A percentile compares a stretch with the other conserved stretches of the same genome.
These are phyloP conservation scores for Vitis hybrid DNA, from an alignment of 177 flowering plant species.

Conservation along the genomic window DNA sequence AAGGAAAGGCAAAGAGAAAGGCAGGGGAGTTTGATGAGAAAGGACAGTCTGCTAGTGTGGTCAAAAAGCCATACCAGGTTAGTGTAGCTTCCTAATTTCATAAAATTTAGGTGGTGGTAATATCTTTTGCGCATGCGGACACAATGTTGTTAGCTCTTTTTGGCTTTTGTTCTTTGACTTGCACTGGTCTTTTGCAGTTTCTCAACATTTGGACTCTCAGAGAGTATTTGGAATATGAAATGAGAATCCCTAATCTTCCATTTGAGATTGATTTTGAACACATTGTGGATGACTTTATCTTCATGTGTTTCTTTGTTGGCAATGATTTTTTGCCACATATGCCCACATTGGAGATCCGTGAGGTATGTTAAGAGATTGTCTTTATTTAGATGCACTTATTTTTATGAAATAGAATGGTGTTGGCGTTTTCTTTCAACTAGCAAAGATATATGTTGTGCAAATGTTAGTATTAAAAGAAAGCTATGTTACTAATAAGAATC, in stretches of 20 bases:
- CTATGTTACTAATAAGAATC: too few relatives aligned
- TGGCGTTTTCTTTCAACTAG: not conserved
- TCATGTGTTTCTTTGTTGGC: constrained; percentile 98
- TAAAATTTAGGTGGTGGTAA: not conserved
- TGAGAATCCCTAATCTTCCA: constrained; percentile 79
- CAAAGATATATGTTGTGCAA: not conserved
- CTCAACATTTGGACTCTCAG: constrained; percentile 94
- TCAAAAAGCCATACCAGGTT: constrained; percentile 95
- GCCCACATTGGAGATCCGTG: constrained; percentile 99
- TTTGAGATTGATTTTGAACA: constrained; percentile 81
- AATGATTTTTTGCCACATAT: constrained; percentile 99
- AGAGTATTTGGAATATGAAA: constrained; percentile 89
- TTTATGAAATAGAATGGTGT: not conserved
- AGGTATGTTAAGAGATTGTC: constrained; percentile 50
- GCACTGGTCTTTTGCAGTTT: constrained; percentile 54
- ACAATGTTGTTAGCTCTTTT: not conserved
- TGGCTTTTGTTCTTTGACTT: not conserved
- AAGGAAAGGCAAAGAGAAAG: constrained; percentile 91
- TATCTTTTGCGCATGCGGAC: not conserved
- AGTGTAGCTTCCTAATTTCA: not conserved
- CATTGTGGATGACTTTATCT: constrained; percentile 93
- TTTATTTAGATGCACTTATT: not conserved
- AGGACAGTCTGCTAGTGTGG: constrained; percentile 48
- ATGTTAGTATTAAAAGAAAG: too few relatives aligned
- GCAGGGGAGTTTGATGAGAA: constrained; percentile 97